Evolutionary conservation across 2,329 filamentous ascomycete species (phyloP).

Genomic region (Coniochaeta prunicola): DNA sequence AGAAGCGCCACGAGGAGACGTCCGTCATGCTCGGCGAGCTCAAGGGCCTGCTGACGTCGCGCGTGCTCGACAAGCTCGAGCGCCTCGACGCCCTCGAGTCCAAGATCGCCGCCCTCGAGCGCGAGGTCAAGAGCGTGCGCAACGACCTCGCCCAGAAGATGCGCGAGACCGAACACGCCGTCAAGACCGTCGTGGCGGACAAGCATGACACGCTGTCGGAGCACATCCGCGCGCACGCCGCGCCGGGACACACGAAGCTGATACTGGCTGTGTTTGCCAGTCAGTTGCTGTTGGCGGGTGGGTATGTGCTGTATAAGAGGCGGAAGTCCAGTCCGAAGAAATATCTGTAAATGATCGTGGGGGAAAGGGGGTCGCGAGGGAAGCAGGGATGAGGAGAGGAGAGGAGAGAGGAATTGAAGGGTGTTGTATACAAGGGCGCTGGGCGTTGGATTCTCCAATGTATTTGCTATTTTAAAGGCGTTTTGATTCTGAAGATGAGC

Average conservation of each 20-base stretch:
- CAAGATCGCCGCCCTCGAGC: conserved; percentile 46
- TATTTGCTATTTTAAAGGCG: not conserved
- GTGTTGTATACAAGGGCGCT: not conserved
- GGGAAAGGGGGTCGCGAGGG: no score
- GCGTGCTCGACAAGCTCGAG: conserved; percentile 37
- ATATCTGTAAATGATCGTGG: conserved; percentile 53
- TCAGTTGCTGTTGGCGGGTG: conserved; percentile 62
- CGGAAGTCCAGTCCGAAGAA: conserved; percentile 77
- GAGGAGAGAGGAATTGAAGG: not conserved
- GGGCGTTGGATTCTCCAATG: not conserved
- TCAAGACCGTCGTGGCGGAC: conserved; percentile 42
- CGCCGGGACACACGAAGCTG: conserved; percentile 43
- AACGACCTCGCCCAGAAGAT: conserved; percentile 43
- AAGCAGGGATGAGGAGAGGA: no score
- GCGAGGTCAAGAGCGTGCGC: conserved; percentile 51
- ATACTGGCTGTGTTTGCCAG: conserved; percentile 68
- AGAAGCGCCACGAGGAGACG: conserved; percentile 51
- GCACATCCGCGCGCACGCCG: conserved; percentile 36
- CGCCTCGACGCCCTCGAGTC: conserved; percentile 34
- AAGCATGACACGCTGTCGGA: conserved; percentile 39
- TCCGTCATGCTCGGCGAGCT: conserved; percentile 39
- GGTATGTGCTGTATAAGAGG: conserved; percentile 74
- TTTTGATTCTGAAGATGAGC: not conserved
- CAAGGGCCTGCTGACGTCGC: conserved; percentile 32
- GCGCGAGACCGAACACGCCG: conserved; percentile 41